A percentile compares a stretch with the other conserved stretches of the same genome.
Conservation (phyloP, 768 basidiomycete species). For the Suillus luteus region DNA sequence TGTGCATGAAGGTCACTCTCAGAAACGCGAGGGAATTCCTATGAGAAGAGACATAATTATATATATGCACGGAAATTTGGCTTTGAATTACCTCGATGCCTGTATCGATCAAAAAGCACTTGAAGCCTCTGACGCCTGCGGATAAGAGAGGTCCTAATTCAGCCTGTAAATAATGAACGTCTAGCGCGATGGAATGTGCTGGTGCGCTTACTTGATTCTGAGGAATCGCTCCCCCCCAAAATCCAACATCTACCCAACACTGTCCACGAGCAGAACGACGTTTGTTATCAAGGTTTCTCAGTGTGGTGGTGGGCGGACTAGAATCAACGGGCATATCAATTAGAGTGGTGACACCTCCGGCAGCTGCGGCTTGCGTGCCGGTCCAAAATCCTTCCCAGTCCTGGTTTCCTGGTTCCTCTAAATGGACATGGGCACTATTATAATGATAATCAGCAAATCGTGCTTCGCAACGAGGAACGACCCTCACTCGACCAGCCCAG, state of each 20-base stretch:
- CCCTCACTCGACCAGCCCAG: slow-evolving; percentile 80
- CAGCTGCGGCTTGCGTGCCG: slow-evolving; percentile 89
- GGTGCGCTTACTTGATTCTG: slow-evolving; percentile 68
- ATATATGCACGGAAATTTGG: background rate
- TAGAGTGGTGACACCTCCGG: slow-evolving; percentile 91
- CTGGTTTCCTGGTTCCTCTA: slow-evolving; percentile 91
- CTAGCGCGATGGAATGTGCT: background rate
- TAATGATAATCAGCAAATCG: background rate
- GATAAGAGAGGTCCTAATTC: slow-evolving; percentile 75
- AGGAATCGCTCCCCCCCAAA: slow-evolving; percentile 94
- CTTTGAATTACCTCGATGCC: slow-evolving; percentile 74
- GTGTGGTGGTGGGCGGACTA: slow-evolving; percentile 92
- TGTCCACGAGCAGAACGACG: slow-evolving; percentile 68
- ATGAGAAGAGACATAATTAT: slow-evolving; percentile 13
- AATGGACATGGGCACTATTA: slow-evolving; percentile 82
- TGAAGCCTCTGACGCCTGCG: slow-evolving; percentile 92
- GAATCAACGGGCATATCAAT: slow-evolving; percentile 99
- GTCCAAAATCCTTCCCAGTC: slow-evolving; percentile 95
- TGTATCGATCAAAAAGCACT: slow-evolving; percentile 94
- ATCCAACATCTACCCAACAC: slow-evolving; percentile 69
- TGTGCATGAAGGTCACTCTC: slow-evolving; percentile 68
- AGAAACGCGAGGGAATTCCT: slow-evolving; percentile 93
- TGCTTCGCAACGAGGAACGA: background rate
- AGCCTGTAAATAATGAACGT: slow-evolving; percentile 40
- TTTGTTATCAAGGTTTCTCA: slow-evolving; percentile 73